Conservation (phyloP, 768 basidiomycete genomes). For the Gymnopilus dilepis region DNA sequence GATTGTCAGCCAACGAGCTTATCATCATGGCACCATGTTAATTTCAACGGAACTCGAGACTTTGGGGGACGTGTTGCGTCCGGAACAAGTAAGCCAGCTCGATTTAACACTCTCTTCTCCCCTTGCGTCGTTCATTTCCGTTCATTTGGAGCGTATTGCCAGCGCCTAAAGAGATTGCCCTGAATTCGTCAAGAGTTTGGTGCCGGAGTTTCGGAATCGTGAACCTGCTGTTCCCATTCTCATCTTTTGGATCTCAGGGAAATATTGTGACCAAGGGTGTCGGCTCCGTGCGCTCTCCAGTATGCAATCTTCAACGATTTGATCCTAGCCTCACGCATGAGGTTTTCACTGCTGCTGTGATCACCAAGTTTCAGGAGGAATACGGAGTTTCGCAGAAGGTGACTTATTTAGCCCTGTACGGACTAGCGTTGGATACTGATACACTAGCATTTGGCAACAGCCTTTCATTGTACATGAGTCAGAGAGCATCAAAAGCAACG, state of each 20-base stretch:
- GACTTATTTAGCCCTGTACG: not conserved
- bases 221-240: not conserved
- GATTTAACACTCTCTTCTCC: not conserved
- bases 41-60: constrained; percentile 78
- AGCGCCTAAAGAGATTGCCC: not conserved
- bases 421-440: too few species aligned
- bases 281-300: constrained; percentile 90
- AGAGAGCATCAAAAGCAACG: constrained; percentile 46
- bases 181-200: not conserved
- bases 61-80: constrained; percentile 72
- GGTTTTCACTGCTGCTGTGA: constrained; percentile 70
- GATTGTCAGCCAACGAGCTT: constrained; percentile 87
- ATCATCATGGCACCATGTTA: constrained; percentile 99
- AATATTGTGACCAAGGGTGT: constrained; percentile 86
- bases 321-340: constrained; percentile 63
- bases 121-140: not conserved
- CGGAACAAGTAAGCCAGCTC: constrained; percentile 55
- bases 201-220: not conserved
- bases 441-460: constrained; percentile 40
- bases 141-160: constrained; percentile 2
- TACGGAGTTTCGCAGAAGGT: constrained; percentile 49
- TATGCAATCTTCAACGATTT: constrained; percentile 77
- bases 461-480: constrained; percentile 50
- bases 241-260: constrained; percentile 48
- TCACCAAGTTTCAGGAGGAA: constrained; percentile 66